Evolutionary conservation across 345 rosid genomes (phyloP).

Genomic region (Hypericum androsaemum): DNA sequence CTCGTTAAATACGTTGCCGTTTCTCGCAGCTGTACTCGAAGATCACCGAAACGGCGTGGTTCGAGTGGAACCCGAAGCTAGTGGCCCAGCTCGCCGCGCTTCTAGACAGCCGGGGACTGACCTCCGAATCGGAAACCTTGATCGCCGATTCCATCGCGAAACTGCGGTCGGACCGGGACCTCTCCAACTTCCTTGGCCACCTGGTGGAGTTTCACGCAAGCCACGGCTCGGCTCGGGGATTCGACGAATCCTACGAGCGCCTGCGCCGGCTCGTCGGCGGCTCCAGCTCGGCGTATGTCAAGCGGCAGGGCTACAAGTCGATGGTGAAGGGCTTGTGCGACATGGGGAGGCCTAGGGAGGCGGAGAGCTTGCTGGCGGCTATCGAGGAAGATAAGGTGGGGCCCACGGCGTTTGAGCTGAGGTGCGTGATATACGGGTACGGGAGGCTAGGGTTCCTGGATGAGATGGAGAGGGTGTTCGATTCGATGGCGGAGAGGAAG

Average conservation of each 20-base stretch:
- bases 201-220: slow-evolving; percentile 46
- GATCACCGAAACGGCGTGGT: slow-evolving; percentile 65
- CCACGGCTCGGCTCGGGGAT: slow-evolving; percentile 38
- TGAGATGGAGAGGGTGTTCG: slow-evolving; percentile 46
- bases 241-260: slow-evolving; percentile 25
- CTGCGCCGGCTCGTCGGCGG: slow-evolving; percentile 28
- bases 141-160: slow-evolving; percentile 35
- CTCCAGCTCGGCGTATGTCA: slow-evolving; percentile 53
- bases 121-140: slow-evolving; percentile 36
- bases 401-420: slow-evolving; percentile 41
- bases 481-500: slow-evolving; percentile 30
- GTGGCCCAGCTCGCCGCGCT: slow-evolving; percentile 53
- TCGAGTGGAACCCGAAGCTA: slow-evolving; percentile 72
- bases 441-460: slow-evolving; percentile 60
- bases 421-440: slow-evolving; percentile 45
- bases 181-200: slow-evolving; percentile 40
- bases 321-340: slow-evolving; percentile 56
- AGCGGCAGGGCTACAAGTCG: slow-evolving; percentile 50
- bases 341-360: slow-evolving; percentile 49
- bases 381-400: slow-evolving; percentile 36
- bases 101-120: slow-evolving; percentile 44
- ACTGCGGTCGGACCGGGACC: slow-evolving; percentile 44
- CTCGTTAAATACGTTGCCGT: not conserved
- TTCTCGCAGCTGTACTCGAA: slow-evolving; percentile 44
- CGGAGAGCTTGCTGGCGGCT: slow-evolving; percentile 40